Evolutionary conservation across 1,139 yeast genomes (phyloP).

Genomic region (Geotrichum klebahnii): DNA sequence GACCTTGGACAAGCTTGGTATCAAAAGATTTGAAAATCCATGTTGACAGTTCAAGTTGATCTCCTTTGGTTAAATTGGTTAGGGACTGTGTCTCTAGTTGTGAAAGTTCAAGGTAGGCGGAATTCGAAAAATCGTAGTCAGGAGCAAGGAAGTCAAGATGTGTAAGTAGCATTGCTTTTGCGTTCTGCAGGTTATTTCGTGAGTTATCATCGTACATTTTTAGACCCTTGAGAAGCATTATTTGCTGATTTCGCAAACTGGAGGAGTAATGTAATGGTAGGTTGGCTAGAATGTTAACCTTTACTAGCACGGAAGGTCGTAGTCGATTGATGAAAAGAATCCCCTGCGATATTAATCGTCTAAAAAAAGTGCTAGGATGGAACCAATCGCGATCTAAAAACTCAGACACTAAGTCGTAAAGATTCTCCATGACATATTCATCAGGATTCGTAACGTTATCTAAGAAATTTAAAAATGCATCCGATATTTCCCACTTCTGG

Average conservation of each 20-base stretch:
- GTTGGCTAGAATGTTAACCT: slow-evolving; percentile 51
- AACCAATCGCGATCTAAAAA: slow-evolving; percentile 49
- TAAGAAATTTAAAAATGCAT: slow-evolving; percentile 33
- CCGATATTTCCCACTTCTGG: slow-evolving; percentile 32
- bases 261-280: slow-evolving; percentile 43
- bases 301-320: slow-evolving; percentile 33
- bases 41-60: slow-evolving; percentile 25
- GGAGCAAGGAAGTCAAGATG: slow-evolving; percentile 20
- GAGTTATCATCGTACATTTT: slow-evolving; percentile 12
- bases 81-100: slow-evolving; percentile 14
- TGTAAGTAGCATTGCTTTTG: slow-evolving; percentile 7
- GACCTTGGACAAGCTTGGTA: slow-evolving; percentile 7
- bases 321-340: slow-evolving; percentile 49
- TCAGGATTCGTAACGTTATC: slow-evolving; percentile 26
- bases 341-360: slow-evolving; percentile 81
- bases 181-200: slow-evolving; percentile 9
- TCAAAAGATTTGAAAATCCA: slow-evolving; percentile 25
- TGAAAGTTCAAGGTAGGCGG: slow-evolving; percentile 20
- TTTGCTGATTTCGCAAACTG: slow-evolving; percentile 28
- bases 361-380: slow-evolving; percentile 62
- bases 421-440: slow-evolving; percentile 36
- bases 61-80: slow-evolving; percentile 21
- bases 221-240: slow-evolving; percentile 27
- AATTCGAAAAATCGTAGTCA: slow-evolving; percentile 10
- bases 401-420: slow-evolving; percentile 55